Evolutionary conservation across 2,329 filamentous ascomycete species (phyloP).

Genomic region (Diaporthe velutina): DNA sequence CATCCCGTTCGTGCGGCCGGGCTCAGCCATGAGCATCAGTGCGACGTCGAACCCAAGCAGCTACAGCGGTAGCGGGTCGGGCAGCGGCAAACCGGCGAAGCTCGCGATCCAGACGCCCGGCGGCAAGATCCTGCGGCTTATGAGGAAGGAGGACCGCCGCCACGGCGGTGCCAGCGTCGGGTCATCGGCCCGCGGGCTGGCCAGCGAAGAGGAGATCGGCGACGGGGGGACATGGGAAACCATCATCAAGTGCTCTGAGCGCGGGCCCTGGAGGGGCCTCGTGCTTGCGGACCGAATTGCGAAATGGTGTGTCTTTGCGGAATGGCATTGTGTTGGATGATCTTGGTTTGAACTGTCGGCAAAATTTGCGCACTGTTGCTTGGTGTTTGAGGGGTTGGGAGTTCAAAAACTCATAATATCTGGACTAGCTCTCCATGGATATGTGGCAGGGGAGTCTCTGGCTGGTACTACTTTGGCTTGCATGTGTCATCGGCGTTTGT

Average conservation of each 20-base stretch:
- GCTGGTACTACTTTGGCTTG: conserved; percentile 22
- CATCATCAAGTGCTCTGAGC: conserved; percentile 89
- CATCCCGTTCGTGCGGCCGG: conserved; percentile 71
- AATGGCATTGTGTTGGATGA: conserved; percentile 75
- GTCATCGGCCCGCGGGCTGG: conserved; percentile 45
- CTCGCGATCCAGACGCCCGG: conserved; percentile 93
- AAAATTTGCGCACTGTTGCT: neutral
- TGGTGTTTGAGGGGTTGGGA: conserved; percentile 1
- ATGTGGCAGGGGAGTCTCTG: conserved; percentile 7
- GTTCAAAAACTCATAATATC: conserved; percentile 27
- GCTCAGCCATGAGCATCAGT: conserved; percentile 75
- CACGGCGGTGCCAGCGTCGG: conserved; percentile 62
- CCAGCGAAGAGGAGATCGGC: conserved; percentile 66
- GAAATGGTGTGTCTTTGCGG: conserved; percentile 92
- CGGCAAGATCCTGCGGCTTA: conserved; percentile 92
- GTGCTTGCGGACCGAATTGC: conserved; percentile 87
- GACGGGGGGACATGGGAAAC: conserved; percentile 88
- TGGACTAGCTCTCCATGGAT: conserved; percentile 5
- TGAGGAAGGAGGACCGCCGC: conserved; percentile 81
- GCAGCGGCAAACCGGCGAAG: conserved; percentile 89
- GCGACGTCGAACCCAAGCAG: conserved; percentile 70
- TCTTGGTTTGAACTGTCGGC: neutral
- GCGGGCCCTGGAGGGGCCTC: conserved; percentile 83
- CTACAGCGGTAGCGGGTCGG: conserved; percentile 62
- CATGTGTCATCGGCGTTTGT: conserved; percentile 29